Percentiles rank a stretch among this genome's conserved stretches.
phyloP scores from a whole-genome alignment of 106 monocot genomes.

The Ottelia alismoides region DNA sequence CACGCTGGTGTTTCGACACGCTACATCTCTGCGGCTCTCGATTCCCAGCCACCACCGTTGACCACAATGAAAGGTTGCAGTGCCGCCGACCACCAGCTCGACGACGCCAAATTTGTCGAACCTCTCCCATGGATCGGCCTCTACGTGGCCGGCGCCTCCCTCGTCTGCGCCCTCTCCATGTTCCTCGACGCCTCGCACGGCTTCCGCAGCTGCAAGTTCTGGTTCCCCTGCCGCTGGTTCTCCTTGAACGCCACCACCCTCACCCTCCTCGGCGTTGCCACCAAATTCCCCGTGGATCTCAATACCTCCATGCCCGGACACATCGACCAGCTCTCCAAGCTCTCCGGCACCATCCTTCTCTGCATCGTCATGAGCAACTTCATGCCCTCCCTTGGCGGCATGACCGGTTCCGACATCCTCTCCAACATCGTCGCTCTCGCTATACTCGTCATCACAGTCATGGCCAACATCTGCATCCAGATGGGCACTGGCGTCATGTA shows the following conservation, averaged over 20 bases:
- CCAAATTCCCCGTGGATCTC: neutral
- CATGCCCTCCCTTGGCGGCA: constrained; percentile 4
- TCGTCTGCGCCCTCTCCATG: constrained; percentile 3
- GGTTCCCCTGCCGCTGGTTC: constrained; percentile 2
- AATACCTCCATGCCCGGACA: constrained; percentile 4
- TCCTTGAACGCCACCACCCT: constrained; percentile 5
- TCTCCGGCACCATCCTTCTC: constrained; percentile 4
- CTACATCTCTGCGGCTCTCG: too few species aligned
- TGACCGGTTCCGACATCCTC: constrained; percentile 1
- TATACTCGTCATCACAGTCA: neutral
- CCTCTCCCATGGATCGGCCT: too few species aligned
- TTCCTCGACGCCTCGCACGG: neutral
- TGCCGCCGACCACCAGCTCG: too few species aligned
- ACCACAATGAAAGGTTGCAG: too few species aligned
- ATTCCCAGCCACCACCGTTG: too few species aligned
- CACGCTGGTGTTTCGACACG: too few species aligned
- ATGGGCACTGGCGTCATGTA: constrained; percentile 6
- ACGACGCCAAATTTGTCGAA: too few species aligned
- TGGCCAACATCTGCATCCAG: constrained; percentile 1
- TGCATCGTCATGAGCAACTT: too few species aligned
- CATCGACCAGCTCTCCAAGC: constrained; percentile 1
- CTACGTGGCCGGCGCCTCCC: constrained; percentile 6
- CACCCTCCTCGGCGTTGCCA: constrained; percentile 2
- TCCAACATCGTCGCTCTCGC: constrained; percentile 3
- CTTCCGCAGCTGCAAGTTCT: constrained; percentile 4